Evolutionary conservation across 225 moss, liverwort and hornwort species (phyloP), one percentile per base, ranked within the genome.

Genomic region (Thuidium tamariscinum): DNA sequence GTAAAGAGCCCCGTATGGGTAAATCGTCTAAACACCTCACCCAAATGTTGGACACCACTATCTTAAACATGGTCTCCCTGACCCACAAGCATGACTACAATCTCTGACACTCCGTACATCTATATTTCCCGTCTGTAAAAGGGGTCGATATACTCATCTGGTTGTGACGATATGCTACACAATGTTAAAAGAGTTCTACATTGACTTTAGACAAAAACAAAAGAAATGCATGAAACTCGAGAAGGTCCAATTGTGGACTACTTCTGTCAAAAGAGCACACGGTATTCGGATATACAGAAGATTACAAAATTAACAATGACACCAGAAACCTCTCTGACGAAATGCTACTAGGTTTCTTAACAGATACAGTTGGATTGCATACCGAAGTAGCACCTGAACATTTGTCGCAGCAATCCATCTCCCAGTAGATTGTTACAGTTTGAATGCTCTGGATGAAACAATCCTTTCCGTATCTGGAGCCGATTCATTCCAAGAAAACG

Each of bases 261-360:
- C 83, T 83, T 83, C 70, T 89, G 87, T 74, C 39, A 60, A 49
- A 61, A 80, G 79, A 79, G 88, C 48, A 23, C 49, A 75, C 74
- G 51, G 80, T 86, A 54, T 77, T 64, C 39, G 77, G 74, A 73
- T 89, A 54, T 90, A 89, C 82, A 90, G 84, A 84, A 88, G 84
- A 74, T 82, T 92, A 92, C 90, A 92, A 89, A 92, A 87, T 90
- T 88, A 87, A 92, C 90, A 87, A 85, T 59, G 75, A 80, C 77
- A 73, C 84, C 54, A 79, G 87, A 82, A 61, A 78, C 67, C 54
- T 46, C 46, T 42, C 68, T 82, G 90, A 84, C 44, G 30, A 63
- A 57, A 75, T 44, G 41, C 78, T 62, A 29, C 73, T 59, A 62
- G 79, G 37, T 30, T 81, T 54, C 76, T 82, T 37, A 67, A 60